phyloP scores from a whole-genome alignment of 2,329 filamentous ascomycete species.

The Achaetomium macrosporum region DNA sequence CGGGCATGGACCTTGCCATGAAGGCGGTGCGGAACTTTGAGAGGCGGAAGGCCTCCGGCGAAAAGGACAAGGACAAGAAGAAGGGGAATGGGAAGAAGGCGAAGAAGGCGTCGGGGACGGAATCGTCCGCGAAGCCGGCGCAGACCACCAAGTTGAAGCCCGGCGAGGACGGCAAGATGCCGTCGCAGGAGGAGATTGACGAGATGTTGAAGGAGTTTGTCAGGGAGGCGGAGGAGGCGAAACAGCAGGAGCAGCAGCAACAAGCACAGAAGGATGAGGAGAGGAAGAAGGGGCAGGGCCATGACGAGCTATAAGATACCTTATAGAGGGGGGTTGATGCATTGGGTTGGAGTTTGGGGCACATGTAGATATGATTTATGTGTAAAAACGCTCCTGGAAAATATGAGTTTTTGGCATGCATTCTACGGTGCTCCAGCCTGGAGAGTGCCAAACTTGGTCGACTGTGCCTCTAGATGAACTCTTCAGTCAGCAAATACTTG shows the following conservation, averaged over 20 bases:
- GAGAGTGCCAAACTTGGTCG: too few relatives aligned
- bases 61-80: slow-evolving; percentile 20
- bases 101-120: slow-evolving; percentile 27
- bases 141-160: slow-evolving; percentile 38
- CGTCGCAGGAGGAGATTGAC: slow-evolving; percentile 40
- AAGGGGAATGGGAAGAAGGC: slow-evolving; percentile 25
- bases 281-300: slow-evolving; percentile 19
- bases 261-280: slow-evolving; percentile 24
- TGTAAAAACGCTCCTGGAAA: background rate
- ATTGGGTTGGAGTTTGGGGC: slow-evolving; percentile 7
- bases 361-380: background rate
- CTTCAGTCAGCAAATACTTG: too few relatives aligned
- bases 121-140: slow-evolving; percentile 20
- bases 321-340: background rate
- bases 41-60: slow-evolving; percentile 35
- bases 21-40: slow-evolving; percentile 57
- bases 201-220: slow-evolving; percentile 46
- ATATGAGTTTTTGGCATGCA: background rate
- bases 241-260: slow-evolving; percentile 19
- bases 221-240: slow-evolving; percentile 27
- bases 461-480: too few relatives aligned
- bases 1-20: slow-evolving; percentile 63
- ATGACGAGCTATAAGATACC: slow-evolving; percentile 30
- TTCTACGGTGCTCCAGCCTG: background rate
- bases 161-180: slow-evolving; percentile 38